Percentiles rank a stretch among this genome's conserved stretches.
phyloP scores from a whole-genome alignment of 2,329 filamentous ascomycete species.

The Colletotrichum sp. region DNA sequence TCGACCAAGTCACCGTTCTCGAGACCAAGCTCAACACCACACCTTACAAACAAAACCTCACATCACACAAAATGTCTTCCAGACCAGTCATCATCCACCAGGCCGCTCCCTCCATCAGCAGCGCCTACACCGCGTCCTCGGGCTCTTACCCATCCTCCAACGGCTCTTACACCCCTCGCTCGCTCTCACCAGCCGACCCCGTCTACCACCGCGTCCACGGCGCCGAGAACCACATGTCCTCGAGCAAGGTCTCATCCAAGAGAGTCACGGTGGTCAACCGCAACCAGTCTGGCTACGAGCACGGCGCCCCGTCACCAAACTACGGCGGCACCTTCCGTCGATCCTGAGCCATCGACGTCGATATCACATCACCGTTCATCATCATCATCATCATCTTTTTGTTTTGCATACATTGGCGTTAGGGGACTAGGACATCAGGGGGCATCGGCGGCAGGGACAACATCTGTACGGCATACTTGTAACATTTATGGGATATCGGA shows the following conservation, averaged over 20 bases:
- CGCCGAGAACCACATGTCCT: conserved; percentile 29
- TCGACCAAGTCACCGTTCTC: not conserved
- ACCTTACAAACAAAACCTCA: not conserved
- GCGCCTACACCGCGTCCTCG: conserved; percentile 29
- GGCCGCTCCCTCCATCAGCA: conserved; percentile 30
- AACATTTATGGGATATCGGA: not conserved
- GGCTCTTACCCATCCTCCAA: conserved; percentile 17
- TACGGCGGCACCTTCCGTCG: conserved; percentile 23
- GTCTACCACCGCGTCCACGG: conserved; percentile 34
- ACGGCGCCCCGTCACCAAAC: conserved; percentile 31
- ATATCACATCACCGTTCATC: not conserved
- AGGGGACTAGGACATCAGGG: not conserved
- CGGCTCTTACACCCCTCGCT: conserved; percentile 9
- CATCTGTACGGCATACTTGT: not conserved
- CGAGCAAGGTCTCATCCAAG: conserved; percentile 33
- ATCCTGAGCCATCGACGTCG: not conserved
- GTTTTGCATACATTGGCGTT: not conserved
- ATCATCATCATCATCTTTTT: not conserved
- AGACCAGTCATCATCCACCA: conserved; percentile 37
- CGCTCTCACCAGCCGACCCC: conserved; percentile 1
- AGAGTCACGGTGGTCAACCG: conserved; percentile 37
- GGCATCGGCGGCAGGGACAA: not conserved
- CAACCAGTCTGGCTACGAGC: conserved; percentile 32
- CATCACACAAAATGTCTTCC: conserved; percentile 10
- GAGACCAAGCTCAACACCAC: not conserved